Evolutionary conservation across 2,329 filamentous ascomycete species (phyloP).

Genomic region (Nothopassalora personata): DNA sequence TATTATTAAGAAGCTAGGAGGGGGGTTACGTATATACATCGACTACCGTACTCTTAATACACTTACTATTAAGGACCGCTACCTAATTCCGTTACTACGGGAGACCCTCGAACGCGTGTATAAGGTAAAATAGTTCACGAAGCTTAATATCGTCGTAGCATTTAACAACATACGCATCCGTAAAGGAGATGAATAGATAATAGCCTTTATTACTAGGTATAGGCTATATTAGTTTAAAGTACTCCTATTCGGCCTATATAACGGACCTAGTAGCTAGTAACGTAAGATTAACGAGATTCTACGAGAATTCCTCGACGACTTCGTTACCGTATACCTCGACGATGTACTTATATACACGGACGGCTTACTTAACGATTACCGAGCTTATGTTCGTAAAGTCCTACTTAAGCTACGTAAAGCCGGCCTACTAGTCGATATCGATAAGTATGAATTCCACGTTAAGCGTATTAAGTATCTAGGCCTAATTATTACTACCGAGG

Average conservation of each 20-base stretch:
- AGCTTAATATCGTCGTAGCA: conserved; percentile 17
- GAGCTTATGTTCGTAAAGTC: conserved; percentile 22
- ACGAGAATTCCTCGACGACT: conserved; percentile 22
- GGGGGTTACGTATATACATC: neutral
- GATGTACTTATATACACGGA: conserved; percentile 30
- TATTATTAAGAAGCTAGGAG: neutral
- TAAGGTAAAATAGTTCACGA: conserved; percentile 17
- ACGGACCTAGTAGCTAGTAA: neutral
- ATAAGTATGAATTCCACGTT: conserved; percentile 12
- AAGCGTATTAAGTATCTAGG: no score
- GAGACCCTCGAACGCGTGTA: conserved; percentile 22
- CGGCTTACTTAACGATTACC: conserved; percentile 22
- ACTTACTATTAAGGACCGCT: conserved; percentile 21
- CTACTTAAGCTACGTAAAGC: conserved; percentile 18
- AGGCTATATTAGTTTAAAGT: conserved; percentile 8
- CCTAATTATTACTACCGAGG: conserved; percentile 11
- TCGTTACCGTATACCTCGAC: conserved; percentile 24
- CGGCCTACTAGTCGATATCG: conserved; percentile 10
- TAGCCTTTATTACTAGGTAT: conserved; percentile 8
- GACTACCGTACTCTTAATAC: neutral
- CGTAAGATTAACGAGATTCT: conserved; percentile 12
- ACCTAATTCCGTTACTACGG: conserved; percentile 24
- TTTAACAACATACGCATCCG: conserved; percentile 12
- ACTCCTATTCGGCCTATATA: conserved; percentile 8
- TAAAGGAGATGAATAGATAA: conserved; percentile 8